Percentiles rank a stretch among this genome's conserved stretches.
Conservation (phyloP, 805 yeast species). For the Kodamaea leandrae region DNA sequence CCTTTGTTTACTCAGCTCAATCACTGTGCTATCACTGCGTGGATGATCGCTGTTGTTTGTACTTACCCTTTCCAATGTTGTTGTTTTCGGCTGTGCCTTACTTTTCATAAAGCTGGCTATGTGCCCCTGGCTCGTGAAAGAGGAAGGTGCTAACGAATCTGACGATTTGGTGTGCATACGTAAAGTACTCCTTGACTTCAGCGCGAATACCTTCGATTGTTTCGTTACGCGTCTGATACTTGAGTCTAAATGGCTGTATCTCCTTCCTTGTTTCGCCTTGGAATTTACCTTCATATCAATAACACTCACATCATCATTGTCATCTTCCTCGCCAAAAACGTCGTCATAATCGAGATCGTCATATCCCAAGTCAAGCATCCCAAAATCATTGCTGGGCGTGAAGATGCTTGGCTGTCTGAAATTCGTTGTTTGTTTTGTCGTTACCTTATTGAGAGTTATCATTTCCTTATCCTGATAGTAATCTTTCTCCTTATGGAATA, state of each 20-base stretch:
- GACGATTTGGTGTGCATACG: slow-evolving; percentile 6
- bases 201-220: not conserved
- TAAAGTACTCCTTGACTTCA: slow-evolving; percentile 3
- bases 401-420: slow-evolving; percentile 1
- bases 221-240: slow-evolving; percentile 8
- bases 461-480: slow-evolving; percentile 33
- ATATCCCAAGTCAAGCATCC: slow-evolving; percentile 10
- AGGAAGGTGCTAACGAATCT: slow-evolving; percentile 3
- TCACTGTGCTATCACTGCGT: slow-evolving; percentile 3
- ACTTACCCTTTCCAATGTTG: slow-evolving; percentile 12
- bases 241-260: slow-evolving; percentile 16
- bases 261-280: slow-evolving; percentile 12
- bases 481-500: slow-evolving; percentile 30
- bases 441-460: slow-evolving; percentile 15
- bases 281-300: slow-evolving; percentile 29
- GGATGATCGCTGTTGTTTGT: slow-evolving; percentile 14
- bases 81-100: not conserved
- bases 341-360: slow-evolving; percentile 8
- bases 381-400: slow-evolving; percentile 13
- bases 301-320: slow-evolving; percentile 26
- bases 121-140: slow-evolving; percentile 1
- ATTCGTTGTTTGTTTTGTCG: not conserved
- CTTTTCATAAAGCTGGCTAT: slow-evolving; percentile 1
- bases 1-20: slow-evolving; percentile 5
- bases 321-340: slow-evolving; percentile 9